Evolutionary conservation across 2,329 filamentous ascomycete species (phyloP), one percentile per base, ranked within the genome.

Genomic region (Westerdykella sp.): DNA sequence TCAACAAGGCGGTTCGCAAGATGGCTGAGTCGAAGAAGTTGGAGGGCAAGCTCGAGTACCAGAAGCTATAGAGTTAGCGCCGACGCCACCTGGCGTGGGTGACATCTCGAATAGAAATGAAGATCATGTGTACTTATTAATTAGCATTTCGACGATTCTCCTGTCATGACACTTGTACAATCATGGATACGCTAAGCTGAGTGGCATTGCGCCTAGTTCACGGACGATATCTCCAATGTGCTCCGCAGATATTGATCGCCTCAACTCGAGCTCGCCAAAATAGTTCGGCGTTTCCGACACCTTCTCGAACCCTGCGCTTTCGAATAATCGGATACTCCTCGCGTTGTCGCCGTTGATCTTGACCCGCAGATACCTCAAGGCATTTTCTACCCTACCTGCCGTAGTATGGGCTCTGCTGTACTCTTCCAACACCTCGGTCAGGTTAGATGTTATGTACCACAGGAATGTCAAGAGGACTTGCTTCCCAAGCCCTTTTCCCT

Each of bases 1-100:
- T 97, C 81, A 98, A 96, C 76, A 96, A 96, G 73, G 93, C 93
- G 4, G 93, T 98, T 42, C 84, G 93, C 55, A 98, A 98, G 80
- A 85, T 98, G 55, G 89, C 87, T 13, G 93, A 98, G 71, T 79
- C 87, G 49, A 98, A 98, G 87, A 98, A 98, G 73, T 73, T 98
- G 59, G 93, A 98, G 71, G 91, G 93, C 70, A 97, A 97, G 75
- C 77, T 97, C 39, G 91, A 97, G 70, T 97, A 96, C 73, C 85
- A 95, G 79, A 95, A 95, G 74, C 75, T 95, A 72, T 95, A 83
- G 50, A 49, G 34, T 23, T 37, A 21, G 18, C 23, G 32, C 30
- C 12, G 12, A 9, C 13, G 32, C 12, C 16, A 10, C 11, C 9
- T 13, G n/a, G 32, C 32, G 32, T 18, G 32, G 7, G n/a, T 14